Evolutionary conservation across 768 basidiomycete species (phyloP).

Genomic region (Collybiopsis confluens): DNA sequence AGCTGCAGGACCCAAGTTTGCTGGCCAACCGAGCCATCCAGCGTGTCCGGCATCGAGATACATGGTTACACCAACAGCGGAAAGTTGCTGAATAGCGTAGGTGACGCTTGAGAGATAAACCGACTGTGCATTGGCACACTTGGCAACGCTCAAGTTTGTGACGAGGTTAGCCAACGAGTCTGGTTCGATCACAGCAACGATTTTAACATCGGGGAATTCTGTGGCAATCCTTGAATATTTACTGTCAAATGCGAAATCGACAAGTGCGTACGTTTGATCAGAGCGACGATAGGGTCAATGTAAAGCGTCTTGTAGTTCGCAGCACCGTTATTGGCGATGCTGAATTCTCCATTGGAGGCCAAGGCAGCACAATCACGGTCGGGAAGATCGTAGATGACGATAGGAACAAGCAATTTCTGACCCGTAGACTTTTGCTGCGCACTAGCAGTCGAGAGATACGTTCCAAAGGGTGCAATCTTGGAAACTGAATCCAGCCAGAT

Average conservation of each 20-base stretch:
- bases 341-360: constrained; percentile 65
- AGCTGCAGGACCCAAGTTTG: constrained; percentile 57
- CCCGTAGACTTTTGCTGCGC: constrained; percentile 42
- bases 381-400: constrained; percentile 57
- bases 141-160: constrained; percentile 57
- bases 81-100: constrained; percentile 55
- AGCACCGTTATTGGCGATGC: constrained; percentile 50
- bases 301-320: constrained; percentile 49
- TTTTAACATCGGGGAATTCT: constrained; percentile 57
- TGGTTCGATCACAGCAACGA: constrained; percentile 64
- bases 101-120: constrained; percentile 49
- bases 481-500: constrained; percentile 56
- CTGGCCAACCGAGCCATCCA: constrained; percentile 68
- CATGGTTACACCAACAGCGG: constrained; percentile 51
- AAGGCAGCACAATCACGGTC: constrained; percentile 64
- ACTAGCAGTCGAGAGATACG: constrained; percentile 51
- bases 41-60: constrained; percentile 64
- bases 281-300: constrained; percentile 59
- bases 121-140: constrained; percentile 49
- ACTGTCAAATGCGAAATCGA: not conserved
- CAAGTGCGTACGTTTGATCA: constrained; percentile 40
- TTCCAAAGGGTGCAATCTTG: constrained; percentile 51
- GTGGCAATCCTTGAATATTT: not conserved
- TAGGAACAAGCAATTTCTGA: constrained; percentile 45
- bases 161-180: constrained; percentile 68